Evolutionary conservation across 208 protist species (phyloP).

Genomic region (Jaenimonas drosophilae): DNA sequence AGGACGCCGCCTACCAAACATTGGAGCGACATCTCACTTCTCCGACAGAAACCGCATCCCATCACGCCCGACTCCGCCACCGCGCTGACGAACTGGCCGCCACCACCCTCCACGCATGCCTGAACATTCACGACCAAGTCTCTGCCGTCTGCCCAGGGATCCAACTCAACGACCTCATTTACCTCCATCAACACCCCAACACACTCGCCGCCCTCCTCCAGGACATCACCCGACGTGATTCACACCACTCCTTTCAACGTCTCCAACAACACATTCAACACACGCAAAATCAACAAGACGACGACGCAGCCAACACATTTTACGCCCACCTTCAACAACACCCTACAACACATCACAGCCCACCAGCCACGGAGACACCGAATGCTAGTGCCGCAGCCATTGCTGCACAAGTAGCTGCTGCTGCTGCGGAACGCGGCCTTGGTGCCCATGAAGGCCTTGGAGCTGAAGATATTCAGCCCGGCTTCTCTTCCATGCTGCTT

Average conservation of each 20-base stretch:
- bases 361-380: too few relatives aligned
- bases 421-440: too few relatives aligned
- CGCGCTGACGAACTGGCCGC: conserved; percentile 27
- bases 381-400: too few relatives aligned
- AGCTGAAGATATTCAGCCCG: conserved; percentile 1
- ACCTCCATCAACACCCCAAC: conserved; percentile 8
- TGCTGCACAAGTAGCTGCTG: too few relatives aligned
- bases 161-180: conserved; percentile 11
- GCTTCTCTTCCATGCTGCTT: background rate
- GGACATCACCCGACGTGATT: background rate
- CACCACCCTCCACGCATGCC: conserved; percentile 8
- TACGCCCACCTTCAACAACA: background rate
- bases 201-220: conserved; percentile 1
- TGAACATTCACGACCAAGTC: conserved; percentile 6
- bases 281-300: background rate
- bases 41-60: background rate
- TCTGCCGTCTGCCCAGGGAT: conserved; percentile 2
- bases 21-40: background rate
- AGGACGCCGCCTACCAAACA: conserved; percentile 16
- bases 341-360: too few relatives aligned
- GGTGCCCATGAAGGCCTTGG: background rate
- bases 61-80: conserved; percentile 13
- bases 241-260: background rate
- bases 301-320: background rate
- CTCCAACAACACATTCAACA: background rate